Evolutionary conservation across 805 yeast genomes (phyloP), one percentile per base, ranked within the genome.

Genomic region (Starmerella vaccinii): DNA sequence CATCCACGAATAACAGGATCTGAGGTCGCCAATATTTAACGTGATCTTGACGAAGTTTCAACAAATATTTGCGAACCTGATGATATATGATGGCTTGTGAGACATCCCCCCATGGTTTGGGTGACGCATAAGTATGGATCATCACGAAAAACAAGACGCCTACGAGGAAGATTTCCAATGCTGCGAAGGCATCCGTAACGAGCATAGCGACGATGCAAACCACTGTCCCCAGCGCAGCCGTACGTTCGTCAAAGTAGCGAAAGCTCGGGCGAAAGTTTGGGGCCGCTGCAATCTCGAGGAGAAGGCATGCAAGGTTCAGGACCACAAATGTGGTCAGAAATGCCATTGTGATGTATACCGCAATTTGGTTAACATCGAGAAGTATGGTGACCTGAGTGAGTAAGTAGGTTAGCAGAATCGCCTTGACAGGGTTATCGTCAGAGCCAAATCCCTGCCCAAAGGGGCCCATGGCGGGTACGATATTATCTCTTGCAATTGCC

Each of bases 21-120:
- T 92, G 99, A 0, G 99, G 99, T 59, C 99, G 74, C 98, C 99
- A 92, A 64, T 89, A 92, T 67, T 92, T 92, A 47, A 92, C 96
- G 64, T 90, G 94, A 61, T 92, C 95, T 60, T 87, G 87, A 52
- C 87, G 77, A 39, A 90, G 71, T 49, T 95, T 72, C 53, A 92
- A 68, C 40, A 87, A 69, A 62, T 92, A 92, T 63, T 92, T 92
- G 58, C 99, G 72, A 10, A 92, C 97, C 67, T 92, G 99, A 64
- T 92, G 98, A 65, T 92, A 92, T 46, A 92, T 90, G 54, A 92
- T 73, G 38, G 89, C 79, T 66, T 92, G 98, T 2, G 97, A 89
- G 22, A 92, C 97, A 67, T 92, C 99, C 32, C 99, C 99, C 89
- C 96, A 92, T 30, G 89, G 84, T 63, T 87, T 88, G 5, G 98